Conservation (phyloP, 1,139 yeast species). For the Diutina rugosa region DNA sequence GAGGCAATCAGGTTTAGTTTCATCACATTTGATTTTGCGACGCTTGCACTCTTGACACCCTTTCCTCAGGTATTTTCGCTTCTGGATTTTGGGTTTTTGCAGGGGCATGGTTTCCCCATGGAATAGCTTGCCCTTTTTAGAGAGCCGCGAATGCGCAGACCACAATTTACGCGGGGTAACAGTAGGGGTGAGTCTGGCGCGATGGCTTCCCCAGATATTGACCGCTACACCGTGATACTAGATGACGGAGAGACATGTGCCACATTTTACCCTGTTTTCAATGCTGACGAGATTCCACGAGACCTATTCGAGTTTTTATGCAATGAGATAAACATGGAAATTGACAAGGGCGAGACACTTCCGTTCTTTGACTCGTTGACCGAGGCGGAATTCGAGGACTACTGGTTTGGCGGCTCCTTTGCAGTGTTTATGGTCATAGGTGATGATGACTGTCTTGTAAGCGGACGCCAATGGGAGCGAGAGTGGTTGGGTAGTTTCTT, state of each 20-base stretch:
- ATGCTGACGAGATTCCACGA: slow-evolving; percentile 52
- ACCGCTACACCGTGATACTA: slow-evolving; percentile 52
- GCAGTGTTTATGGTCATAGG: slow-evolving; percentile 83
- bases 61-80: slow-evolving; percentile 40
- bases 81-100: slow-evolving; percentile 13
- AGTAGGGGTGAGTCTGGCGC: neutral
- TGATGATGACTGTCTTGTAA: slow-evolving; percentile 46
- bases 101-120: slow-evolving; percentile 6
- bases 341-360: slow-evolving; percentile 77
- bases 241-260: slow-evolving; percentile 90
- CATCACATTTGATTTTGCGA: slow-evolving; percentile 38
- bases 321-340: slow-evolving; percentile 89
- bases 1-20: slow-evolving; percentile 11
- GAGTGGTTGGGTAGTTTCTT: slow-evolving; percentile 79
- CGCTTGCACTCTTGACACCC: slow-evolving; percentile 57
- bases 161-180: neutral
- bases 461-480: slow-evolving; percentile 71
- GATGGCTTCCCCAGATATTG: neutral
- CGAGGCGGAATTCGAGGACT: slow-evolving; percentile 58
- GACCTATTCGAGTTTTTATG: slow-evolving; percentile 70
- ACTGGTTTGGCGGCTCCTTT: slow-evolving; percentile 73
- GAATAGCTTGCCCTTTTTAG: slow-evolving; percentile 11
- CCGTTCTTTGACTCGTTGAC: slow-evolving; percentile 73
- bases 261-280: slow-evolving; percentile 75
- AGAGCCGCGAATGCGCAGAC: neutral